Conservation (phyloP, 108 stramenopile genomes). For the Skeletonema marinoi region DNA sequence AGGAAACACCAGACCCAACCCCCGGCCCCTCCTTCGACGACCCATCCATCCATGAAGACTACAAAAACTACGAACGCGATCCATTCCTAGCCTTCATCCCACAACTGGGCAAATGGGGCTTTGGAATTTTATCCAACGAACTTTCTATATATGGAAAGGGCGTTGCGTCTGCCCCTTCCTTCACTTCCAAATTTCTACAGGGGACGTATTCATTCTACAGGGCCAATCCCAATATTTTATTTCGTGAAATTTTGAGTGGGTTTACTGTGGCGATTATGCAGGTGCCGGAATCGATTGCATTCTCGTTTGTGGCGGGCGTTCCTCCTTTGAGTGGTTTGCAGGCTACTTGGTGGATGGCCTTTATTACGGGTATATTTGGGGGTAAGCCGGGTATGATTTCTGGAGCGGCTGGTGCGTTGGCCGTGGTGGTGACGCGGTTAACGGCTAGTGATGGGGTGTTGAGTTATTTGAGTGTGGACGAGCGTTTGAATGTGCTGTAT, state of each 20-base stretch:
- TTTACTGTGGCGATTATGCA: slow-evolving; percentile 70
- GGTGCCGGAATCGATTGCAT: slow-evolving; percentile 67
- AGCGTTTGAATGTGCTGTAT: slow-evolving; percentile 57
- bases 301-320: slow-evolving; percentile 66
- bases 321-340: slow-evolving; percentile 57
- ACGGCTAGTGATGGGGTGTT: slow-evolving; percentile 54
- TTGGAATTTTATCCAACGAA: slow-evolving; percentile 29
- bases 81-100: slow-evolving; percentile 58
- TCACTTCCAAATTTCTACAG: slow-evolving; percentile 16
- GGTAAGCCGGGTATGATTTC: slow-evolving; percentile 72
- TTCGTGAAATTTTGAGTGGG: slow-evolving; percentile 48
- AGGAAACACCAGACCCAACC: neutral
- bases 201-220: slow-evolving; percentile 35
- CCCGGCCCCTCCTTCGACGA: neutral
- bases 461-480: slow-evolving; percentile 26
- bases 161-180: slow-evolving; percentile 15
- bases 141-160: slow-evolving; percentile 6
- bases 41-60: neutral
- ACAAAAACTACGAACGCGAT: slow-evolving; percentile 31
- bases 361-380: slow-evolving; percentile 55
- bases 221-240: slow-evolving; percentile 39
- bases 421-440: slow-evolving; percentile 59
- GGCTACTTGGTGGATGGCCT: slow-evolving; percentile 64
- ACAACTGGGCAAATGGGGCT: slow-evolving; percentile 23
- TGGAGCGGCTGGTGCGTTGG: slow-evolving; percentile 66